Evolutionary conservation across 108 stramenopile genomes (phyloP).

Genomic region (Schizochytrium sp.): DNA sequence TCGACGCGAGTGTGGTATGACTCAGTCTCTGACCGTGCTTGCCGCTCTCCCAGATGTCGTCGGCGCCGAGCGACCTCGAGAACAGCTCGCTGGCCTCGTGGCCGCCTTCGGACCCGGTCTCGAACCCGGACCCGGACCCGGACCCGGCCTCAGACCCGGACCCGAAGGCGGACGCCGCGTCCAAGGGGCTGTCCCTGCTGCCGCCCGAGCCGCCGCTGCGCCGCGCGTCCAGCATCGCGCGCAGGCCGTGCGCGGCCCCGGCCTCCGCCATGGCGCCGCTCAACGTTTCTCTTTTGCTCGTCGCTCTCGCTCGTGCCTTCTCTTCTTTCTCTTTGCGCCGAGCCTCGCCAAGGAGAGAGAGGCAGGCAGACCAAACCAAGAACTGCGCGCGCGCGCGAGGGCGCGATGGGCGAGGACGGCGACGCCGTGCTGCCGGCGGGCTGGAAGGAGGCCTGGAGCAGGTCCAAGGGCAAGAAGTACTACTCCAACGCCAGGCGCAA

Average conservation of each 20-base stretch:
- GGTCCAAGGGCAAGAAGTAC: background rate
- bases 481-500: background rate
- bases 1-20: background rate
- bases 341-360: too few species aligned
- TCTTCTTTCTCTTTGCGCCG: background rate
- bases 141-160: too few species aligned
- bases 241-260: too few species aligned
- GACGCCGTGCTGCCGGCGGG: background rate
- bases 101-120: background rate
- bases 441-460: background rate
- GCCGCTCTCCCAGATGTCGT: background rate
- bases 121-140: too few species aligned
- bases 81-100: background rate
- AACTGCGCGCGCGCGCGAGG: too few species aligned
- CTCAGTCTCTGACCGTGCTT: background rate
- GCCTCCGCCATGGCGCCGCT: too few species aligned
- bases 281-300: too few species aligned
- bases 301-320: background rate
- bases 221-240: too few species aligned
- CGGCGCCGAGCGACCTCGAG: background rate
- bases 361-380: too few species aligned
- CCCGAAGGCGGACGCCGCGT: too few species aligned
- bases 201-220: too few species aligned
- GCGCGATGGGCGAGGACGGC: background rate
- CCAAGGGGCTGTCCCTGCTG: too few species aligned